A percentile compares a stretch with the other conserved stretches of the same genome.
Evolutionary conservation across 2,329 filamentous ascomycete species (phyloP).

Genomic region (Clonostachys sp.): DNA sequence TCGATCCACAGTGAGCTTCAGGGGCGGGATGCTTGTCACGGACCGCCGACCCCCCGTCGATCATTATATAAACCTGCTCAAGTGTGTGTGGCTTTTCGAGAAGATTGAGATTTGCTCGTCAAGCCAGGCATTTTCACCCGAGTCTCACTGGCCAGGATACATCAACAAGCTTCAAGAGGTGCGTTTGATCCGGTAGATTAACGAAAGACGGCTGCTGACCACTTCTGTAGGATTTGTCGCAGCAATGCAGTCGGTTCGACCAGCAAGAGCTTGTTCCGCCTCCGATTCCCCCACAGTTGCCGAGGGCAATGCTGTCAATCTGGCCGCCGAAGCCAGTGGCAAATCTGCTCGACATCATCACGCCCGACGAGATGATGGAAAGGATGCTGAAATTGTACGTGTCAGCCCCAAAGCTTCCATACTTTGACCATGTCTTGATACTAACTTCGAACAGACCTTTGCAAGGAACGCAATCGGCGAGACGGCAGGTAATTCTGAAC

Average conservation of each 20-base stretch:
- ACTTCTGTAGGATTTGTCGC: too few species aligned
- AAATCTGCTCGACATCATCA: slow-evolving; percentile 20
- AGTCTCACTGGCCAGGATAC: neutral
- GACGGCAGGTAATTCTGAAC: too few species aligned
- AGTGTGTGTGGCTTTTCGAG: slow-evolving; percentile 22
- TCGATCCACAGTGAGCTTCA: slow-evolving; percentile 4
- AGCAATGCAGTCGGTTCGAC: neutral
- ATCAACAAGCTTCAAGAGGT: neutral
- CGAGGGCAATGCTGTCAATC: slow-evolving; percentile 16
- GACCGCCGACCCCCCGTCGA: slow-evolving; percentile 12
- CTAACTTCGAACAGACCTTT: too few species aligned
- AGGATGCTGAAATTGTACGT: slow-evolving; percentile 14
- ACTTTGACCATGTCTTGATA: too few species aligned
- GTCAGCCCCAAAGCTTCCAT: too few species aligned
- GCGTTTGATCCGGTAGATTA: neutral
- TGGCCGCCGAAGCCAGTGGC: slow-evolving; percentile 19
- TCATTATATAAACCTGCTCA: slow-evolving; percentile 23
- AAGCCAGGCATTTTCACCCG: neutral
- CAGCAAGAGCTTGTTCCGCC: slow-evolving; percentile 16
- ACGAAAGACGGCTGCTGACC: too few species aligned
- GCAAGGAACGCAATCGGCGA: too few species aligned
- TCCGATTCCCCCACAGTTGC: slow-evolving; percentile 6
- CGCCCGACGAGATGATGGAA: slow-evolving; percentile 23
- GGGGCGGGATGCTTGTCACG: slow-evolving; percentile 15
- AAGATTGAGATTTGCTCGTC: slow-evolving; percentile 14